Percentiles rank a stretch among this genome's conserved stretches.
phyloP scores from a whole-genome alignment of 2,329 filamentous ascomycete species.

The Nannizziopsis barbatae region DNA sequence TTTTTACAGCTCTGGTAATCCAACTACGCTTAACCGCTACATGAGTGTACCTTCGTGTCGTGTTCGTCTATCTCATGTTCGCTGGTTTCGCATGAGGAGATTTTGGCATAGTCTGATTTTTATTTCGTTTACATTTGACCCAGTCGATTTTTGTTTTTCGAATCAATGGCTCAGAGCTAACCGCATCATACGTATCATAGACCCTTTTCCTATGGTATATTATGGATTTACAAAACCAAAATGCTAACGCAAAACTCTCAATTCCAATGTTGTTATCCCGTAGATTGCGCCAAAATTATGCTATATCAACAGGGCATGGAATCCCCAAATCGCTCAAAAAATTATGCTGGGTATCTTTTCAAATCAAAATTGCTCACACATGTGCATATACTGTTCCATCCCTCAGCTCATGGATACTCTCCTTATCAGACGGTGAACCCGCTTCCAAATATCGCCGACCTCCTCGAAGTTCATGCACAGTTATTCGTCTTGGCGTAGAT shows the following conservation, averaged over 20 bases:
- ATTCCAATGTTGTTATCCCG: too few species aligned
- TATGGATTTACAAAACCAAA: too few species aligned
- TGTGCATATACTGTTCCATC: slow-evolving; percentile 36
- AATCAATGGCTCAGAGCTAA: background rate
- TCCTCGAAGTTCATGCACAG: slow-evolving; percentile 34
- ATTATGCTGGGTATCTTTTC: background rate
- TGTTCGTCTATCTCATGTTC: slow-evolving; percentile 6
- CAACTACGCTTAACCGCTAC: slow-evolving; percentile 33
- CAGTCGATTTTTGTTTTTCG: background rate
- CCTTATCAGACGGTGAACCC: slow-evolving; percentile 28
- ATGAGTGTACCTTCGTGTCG: slow-evolving; percentile 15
- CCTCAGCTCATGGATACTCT: slow-evolving; percentile 33
- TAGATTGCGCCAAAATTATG: too few species aligned
- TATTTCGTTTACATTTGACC: background rate
- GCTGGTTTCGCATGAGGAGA: slow-evolving; percentile 37
- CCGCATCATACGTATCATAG: background rate
- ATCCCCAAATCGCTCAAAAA: background rate
- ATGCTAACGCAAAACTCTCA: too few species aligned
- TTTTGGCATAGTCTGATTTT: slow-evolving; percentile 35
- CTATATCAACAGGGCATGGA: background rate
- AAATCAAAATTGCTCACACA: slow-evolving; percentile 10
- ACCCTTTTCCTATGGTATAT: too few species aligned
- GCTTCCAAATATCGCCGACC: slow-evolving; percentile 34
- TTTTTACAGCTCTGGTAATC: slow-evolving; percentile 35
- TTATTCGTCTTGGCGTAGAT: slow-evolving; percentile 25